Conservation (phyloP, 2,329 filamentous ascomycete species). For the Epichloe elymi region DNA sequence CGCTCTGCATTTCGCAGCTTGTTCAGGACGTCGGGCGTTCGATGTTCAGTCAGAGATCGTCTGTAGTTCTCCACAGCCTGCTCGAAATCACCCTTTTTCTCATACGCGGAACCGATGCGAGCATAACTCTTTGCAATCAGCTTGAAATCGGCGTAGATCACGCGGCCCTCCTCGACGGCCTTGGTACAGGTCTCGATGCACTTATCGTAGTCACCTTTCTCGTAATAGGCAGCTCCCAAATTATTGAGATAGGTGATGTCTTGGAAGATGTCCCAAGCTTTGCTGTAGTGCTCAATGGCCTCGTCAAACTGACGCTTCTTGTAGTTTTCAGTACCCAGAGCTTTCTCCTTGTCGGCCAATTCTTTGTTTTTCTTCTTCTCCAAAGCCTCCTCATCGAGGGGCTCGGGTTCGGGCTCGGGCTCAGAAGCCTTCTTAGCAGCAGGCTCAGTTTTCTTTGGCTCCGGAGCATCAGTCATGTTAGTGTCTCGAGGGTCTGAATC, state of each 20-base stretch:
- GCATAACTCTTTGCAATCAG: conserved; percentile 96
- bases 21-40: conserved; percentile 81
- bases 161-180: conserved; percentile 80
- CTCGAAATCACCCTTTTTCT: conserved; percentile 70
- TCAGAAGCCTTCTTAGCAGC: conserved; percentile 42
- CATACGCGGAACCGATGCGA: conserved; percentile 85
- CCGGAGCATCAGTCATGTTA: conserved; percentile 58
- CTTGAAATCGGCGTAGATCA: conserved; percentile 93
- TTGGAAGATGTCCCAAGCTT: conserved; percentile 89
- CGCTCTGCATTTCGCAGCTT: conserved; percentile 91
- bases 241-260: conserved; percentile 98
- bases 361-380: conserved; percentile 88
- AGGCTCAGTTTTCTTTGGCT: conserved; percentile 28
- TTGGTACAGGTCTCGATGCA: conserved; percentile 77
- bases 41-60: conserved; percentile 89
- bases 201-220: conserved; percentile 87
- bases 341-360: conserved; percentile 89
- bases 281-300: conserved; percentile 86
- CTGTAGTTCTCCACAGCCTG: conserved; percentile 83
- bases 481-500: conserved; percentile 41
- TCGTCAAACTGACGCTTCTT: conserved; percentile 97
- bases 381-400: conserved; percentile 67
- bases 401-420: conserved; percentile 42
- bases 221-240: conserved; percentile 82
- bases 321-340: conserved; percentile 83